These are phyloP conservation scores for Phyllosticta ampelicida DNA, from an alignment of 2,329 filamentous ascomycete species.

Conservation along the genomic window DNA sequence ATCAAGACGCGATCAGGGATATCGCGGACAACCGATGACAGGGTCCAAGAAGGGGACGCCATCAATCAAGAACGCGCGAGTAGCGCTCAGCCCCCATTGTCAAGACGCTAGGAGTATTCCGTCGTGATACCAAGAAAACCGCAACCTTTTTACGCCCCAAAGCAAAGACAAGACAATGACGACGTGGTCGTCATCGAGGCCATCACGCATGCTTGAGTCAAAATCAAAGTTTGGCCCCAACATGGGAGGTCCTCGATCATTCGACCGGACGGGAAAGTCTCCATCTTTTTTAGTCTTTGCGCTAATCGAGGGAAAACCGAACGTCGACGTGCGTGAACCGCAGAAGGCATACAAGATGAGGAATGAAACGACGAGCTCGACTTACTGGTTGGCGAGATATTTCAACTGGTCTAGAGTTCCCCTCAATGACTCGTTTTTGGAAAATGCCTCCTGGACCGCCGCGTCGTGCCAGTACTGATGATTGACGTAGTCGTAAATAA, in stretches of 20 bases:
- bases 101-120: background rate
- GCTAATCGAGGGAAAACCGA: background rate
- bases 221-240: background rate
- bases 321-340: background rate
- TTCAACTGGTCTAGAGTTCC: constrained; percentile 16
- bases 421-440: constrained; percentile 17
- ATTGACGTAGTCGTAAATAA: constrained; percentile 46
- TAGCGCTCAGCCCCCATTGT: background rate
- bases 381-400: constrained; percentile 15
- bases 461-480: constrained; percentile 45
- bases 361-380: background rate
- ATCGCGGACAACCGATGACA: background rate
- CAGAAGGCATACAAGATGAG: background rate
- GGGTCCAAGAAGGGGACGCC: background rate
- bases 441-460: constrained; percentile 26
- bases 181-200: background rate
- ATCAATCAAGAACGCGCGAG: background rate
- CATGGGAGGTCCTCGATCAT: background rate
- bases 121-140: background rate
- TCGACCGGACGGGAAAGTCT: background rate
- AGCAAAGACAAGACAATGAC: background rate
- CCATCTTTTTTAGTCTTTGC: background rate
- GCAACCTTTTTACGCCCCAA: background rate
- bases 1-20: background rate
- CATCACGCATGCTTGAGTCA: background rate